Conservation (phyloP, 1,139 yeast genomes). For the Pichia sp. region DNA sequence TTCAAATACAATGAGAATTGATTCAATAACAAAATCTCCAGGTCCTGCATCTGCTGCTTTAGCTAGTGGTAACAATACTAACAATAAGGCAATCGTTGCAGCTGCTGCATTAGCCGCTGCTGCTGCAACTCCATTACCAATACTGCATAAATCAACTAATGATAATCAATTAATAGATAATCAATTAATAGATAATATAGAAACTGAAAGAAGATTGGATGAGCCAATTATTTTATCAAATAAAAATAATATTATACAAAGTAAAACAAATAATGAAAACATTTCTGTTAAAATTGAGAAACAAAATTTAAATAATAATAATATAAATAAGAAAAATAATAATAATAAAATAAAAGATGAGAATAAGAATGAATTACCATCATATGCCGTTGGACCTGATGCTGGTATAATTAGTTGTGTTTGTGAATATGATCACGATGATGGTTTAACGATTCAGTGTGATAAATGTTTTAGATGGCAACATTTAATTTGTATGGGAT, state of each 20-base stretch:
- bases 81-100: conserved; percentile 50
- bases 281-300: too few relatives aligned
- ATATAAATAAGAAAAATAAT: not conserved
- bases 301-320: too few relatives aligned
- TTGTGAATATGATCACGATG: conserved; percentile 85
- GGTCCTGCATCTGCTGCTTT: conserved; percentile 46
- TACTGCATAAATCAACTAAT: conserved; percentile 24
- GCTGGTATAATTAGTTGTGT: conserved; percentile 85
- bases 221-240: too few relatives aligned
- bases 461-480: conserved; percentile 92
- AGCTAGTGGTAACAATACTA: conserved; percentile 30
- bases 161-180: not conserved
- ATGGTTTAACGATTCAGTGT: conserved; percentile 92
- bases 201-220: not conserved
- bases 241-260: too few relatives aligned
- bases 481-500: conserved; percentile 85
- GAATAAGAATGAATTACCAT: conserved; percentile 12
- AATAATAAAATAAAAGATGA: not conserved
- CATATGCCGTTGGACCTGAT: conserved; percentile 67
- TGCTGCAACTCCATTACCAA: conserved; percentile 58
- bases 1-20: not conserved
- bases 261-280: too few relatives aligned
- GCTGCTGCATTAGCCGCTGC: conserved; percentile 72
- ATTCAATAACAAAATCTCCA: conserved; percentile 33
- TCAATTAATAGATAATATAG: not conserved